These are phyloP conservation scores for Protomyces gravidus DNA, from an alignment of 1,139 yeast species.

Conservation along the genomic window DNA sequence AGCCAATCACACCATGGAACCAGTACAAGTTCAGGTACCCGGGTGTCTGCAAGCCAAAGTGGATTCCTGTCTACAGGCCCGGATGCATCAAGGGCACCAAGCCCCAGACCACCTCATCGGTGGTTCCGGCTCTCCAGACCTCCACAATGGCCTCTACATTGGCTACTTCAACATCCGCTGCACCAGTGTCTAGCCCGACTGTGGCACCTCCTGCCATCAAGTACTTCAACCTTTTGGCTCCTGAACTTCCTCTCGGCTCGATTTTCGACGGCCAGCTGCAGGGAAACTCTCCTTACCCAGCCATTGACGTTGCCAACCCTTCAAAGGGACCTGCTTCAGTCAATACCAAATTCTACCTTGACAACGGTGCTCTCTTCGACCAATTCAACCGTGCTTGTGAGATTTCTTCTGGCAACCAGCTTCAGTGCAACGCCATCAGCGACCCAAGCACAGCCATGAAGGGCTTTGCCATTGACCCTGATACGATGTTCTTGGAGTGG, in stretches of 20 bases:
- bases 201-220: background rate
- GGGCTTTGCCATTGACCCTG: conserved; percentile 1
- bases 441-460: background rate
- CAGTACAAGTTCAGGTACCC: conserved; percentile 1
- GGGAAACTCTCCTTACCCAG: conserved; percentile 1
- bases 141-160: background rate
- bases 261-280: background rate
- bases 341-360: conserved; percentile 1
- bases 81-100: background rate
- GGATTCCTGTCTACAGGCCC: background rate
- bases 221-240: background rate
- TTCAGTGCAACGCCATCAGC: background rate
- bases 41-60: background rate
- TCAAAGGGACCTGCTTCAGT: background rate
- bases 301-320: background rate
- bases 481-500: background rate
- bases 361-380: conserved; percentile 2
- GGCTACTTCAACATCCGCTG: background rate
- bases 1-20: conserved; percentile 2
- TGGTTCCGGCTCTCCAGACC: background rate
- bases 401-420: background rate
- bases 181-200: background rate
- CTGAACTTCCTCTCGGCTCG: background rate
- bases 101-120: background rate
- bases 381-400: background rate